Percentiles rank a stretch among this genome's conserved stretches.
phyloP scores from a whole-genome alignment of 139 green algal species.

The Chlorella vulgaris region DNA sequence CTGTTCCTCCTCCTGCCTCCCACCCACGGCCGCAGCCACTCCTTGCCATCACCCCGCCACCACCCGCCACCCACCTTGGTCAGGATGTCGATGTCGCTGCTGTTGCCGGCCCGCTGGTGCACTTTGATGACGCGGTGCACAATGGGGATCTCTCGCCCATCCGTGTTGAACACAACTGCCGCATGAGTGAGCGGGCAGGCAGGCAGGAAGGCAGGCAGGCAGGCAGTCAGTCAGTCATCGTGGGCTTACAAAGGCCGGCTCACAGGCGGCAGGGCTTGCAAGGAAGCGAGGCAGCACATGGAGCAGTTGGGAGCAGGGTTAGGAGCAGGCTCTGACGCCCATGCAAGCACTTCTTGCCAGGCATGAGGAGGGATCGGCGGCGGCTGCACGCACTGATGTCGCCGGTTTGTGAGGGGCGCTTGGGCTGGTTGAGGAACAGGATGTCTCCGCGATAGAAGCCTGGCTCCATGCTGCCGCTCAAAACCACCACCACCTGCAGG shows the following conservation, averaged over 20 bases:
- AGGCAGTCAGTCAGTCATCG: no score
- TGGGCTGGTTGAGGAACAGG: slow-evolving; percentile 92
- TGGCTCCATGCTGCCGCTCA: slow-evolving; percentile 98
- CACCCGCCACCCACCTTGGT: slow-evolving; percentile 93
- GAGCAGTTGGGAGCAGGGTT: no score
- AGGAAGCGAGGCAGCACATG: no score
- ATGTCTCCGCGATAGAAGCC: slow-evolving; percentile 97
- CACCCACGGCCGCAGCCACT: neutral
- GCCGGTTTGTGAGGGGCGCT: slow-evolving; percentile 18
- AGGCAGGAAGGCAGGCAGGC: neutral
- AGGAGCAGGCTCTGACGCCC: no score
- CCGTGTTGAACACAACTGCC: slow-evolving; percentile 94
- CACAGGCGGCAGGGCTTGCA: no score
- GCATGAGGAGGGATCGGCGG: neutral
- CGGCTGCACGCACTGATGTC: slow-evolving; percentile 29
- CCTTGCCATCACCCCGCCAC: neutral
- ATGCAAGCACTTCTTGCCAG: neutral
- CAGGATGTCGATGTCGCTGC: slow-evolving; percentile 77
- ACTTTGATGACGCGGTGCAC: slow-evolving; percentile 93
- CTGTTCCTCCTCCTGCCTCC: no score
- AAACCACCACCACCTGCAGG: slow-evolving; percentile 93
- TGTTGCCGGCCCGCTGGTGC: slow-evolving; percentile 45
- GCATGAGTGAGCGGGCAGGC: neutral
- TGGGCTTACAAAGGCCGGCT: no score
- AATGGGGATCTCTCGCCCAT: slow-evolving; percentile 95